Base-by-base conservation (phyloP, 2,329 filamentous ascomycete genomes). In the Sporothrix brunneoviolacea region DNA sequence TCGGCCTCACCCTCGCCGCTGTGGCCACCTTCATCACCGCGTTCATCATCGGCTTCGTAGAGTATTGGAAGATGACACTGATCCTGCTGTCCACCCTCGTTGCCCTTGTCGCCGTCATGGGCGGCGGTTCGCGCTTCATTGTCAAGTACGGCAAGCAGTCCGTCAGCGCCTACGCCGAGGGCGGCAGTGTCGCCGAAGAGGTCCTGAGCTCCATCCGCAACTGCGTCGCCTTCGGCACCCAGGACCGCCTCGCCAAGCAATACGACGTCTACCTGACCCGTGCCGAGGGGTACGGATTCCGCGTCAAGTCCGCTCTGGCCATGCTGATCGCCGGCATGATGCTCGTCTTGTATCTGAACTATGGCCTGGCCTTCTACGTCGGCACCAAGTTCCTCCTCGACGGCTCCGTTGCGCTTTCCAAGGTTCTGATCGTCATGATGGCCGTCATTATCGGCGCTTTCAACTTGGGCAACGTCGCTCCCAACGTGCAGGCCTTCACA, bases 131-230 rank as follows among this genome's bases (percentile, higher is more conserved):
- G 4, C 72, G 69, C 3, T 87, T 89, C 61, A 85, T 95, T 60
- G 74, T 95, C 63, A 88, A 83, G 64, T 91, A 79, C 67, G 91
- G 84, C 68, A 91, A 90, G 68, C 71, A 80, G 51, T 85, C 86
- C 2, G 74, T 96, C 43, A 75, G 84, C 47, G 81, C 88, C 0
- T 95, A 95, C 61, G 91, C 88, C 22, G 74, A 82, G 43, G 91
- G 91, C 56, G 91, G 91, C 51, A 91, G 85, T 2, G 79, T 97
- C 12, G 91, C 89, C 4, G 93, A 97, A 63, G 93, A 98, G 68
- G 91, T 96, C 48, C 79, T 98, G 61, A 91, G 88, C 65, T 96
- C 91, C 1, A 86, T 97, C 58, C 83, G 93, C 56, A 97, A 95
- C 62, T 87, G 91, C 7, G 83, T 88, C 8, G 93, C 93, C 27